phyloP scores from a whole-genome alignment of 768 basidiomycete species.

The Gyrodon lividus region DNA sequence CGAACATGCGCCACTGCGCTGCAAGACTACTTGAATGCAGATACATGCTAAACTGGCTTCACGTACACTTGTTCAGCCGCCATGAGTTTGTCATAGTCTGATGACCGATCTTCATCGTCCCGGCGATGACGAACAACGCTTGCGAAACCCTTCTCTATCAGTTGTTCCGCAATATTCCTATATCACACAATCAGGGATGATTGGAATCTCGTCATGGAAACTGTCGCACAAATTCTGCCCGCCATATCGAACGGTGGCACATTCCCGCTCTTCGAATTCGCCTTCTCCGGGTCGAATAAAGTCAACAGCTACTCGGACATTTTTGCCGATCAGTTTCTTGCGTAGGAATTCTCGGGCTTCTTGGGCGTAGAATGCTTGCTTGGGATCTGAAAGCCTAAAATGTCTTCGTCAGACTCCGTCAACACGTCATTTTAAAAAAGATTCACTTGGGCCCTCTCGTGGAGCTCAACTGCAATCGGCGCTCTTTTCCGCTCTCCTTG shows the following conservation, averaged over 20 bases:
- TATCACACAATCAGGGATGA: conserved; percentile 4
- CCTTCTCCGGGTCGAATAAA: conserved; percentile 91
- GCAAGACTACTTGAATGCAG: conserved; percentile 11
- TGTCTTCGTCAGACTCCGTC: conserved; percentile 3
- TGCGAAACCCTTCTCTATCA: conserved; percentile 91
- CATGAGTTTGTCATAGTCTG: conserved; percentile 95
- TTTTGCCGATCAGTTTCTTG: conserved; percentile 89
- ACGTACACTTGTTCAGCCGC: conserved; percentile 88
- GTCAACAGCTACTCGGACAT: conserved; percentile 80
- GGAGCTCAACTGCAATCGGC: conserved; percentile 83
- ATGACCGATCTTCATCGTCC: conserved; percentile 94
- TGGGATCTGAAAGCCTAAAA: conserved; percentile 75
- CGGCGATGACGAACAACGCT: conserved; percentile 88
- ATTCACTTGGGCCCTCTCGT: conserved; percentile 79
- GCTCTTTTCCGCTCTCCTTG: conserved; percentile 72
- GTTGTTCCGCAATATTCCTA: conserved; percentile 89
- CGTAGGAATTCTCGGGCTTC: conserved; percentile 94
- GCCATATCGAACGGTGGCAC: conserved; percentile 84
- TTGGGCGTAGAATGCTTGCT: conserved; percentile 82
- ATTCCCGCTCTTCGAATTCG: conserved; percentile 91
- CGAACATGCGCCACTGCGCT: conserved; percentile 77
- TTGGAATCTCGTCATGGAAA: background rate
- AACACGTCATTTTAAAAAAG: background rate
- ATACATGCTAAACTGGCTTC: background rate
- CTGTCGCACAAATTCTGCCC: conserved; percentile 68